Evolutionary conservation across 176 grass and related monocot genomes (phyloP), one percentile per base, ranked within the genome.

Genomic region (Hordeum marinum): DNA sequence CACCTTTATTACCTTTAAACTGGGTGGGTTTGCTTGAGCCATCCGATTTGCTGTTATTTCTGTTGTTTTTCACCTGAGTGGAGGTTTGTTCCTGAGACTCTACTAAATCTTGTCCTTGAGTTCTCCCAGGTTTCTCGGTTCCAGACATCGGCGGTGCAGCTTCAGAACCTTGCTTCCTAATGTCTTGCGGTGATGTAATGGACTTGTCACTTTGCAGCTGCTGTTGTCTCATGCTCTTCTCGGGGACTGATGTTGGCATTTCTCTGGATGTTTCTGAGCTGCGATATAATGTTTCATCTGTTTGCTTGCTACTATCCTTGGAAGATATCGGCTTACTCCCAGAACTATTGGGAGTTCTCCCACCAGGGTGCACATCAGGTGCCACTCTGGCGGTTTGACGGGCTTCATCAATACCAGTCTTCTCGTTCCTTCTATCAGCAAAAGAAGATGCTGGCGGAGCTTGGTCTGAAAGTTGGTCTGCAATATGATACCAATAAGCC

Each of bases 151-250:
- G 57, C 35, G 36, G 25, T 58, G 73, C 10, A 65, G 57, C 32
- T 73, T 83, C 57, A 78, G 75, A 45, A 48, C 80, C 76, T 57
- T 86, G 55, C 43, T 74, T 79, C 66, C 57, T 35, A n/a, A 60
- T 86, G 36, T 39, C 59, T 83, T 83, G 84, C 14, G 15, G 67
- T 39, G 80, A 79, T 32, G 26, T 65, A 45, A 45, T 63, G 32
- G 74, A 66, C 21, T 63, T 63, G 7, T 79, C 68, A 79, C 21
- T 80, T 65, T 79, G 80, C 68, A 73, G 27, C 83, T 87, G 83
- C 78, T 89, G 27, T 40, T 81, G 10, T 69, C 8, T 13, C 75
- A 50, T 69, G 20, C 83, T 90, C 32, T 78, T 63, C 65, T 72
- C 25, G 5, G 73, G 57, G 35, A 7, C 42, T 77, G 52, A 54